Evolutionary conservation across 1,284 basidiomycete genomes (phyloP).

Genomic region (Mycena sp.): DNA sequence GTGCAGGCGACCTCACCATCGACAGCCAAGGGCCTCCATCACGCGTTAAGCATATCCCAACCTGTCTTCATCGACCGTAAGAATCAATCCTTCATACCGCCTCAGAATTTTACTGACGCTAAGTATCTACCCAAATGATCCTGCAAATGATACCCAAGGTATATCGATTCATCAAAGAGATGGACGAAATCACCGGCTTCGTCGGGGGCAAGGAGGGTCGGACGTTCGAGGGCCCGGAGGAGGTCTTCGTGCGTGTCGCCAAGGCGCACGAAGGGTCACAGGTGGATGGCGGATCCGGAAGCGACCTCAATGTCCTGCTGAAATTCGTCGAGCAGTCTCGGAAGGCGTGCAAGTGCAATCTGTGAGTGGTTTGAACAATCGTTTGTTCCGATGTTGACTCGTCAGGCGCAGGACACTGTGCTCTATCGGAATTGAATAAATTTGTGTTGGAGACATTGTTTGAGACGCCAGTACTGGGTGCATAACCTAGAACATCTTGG

Average conservation of each 20-base stretch:
- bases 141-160: conserved; percentile 37
- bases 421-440: too few relatives aligned
- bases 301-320: conserved; percentile 19
- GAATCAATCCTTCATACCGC: background rate
- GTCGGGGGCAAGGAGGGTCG: conserved; percentile 18
- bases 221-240: conserved; percentile 30
- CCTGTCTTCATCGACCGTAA: conserved; percentile 33
- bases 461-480: too few relatives aligned
- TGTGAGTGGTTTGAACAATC: too few relatives aligned
- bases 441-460: too few relatives aligned
- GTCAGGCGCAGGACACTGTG: too few relatives aligned
- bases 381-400: too few relatives aligned
- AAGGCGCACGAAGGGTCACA: conserved; percentile 5
- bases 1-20: conserved; percentile 37
- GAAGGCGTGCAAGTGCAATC: too few relatives aligned
- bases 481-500: too few relatives aligned
- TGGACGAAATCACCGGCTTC: conserved; percentile 39
- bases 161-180: conserved; percentile 40
- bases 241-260: conserved; percentile 28
- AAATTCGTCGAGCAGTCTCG: conserved; percentile 25
- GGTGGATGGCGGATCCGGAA: too few relatives aligned
- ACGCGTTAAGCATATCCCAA: conserved; percentile 36
- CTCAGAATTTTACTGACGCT: background rate
- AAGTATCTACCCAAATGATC: conserved; percentile 28
- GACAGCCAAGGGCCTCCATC: conserved; percentile 36